Percentiles rank a stretch among this genome's conserved stretches.
Evolutionary conservation across 306 rosid species (phyloP).

Genomic region (Fragaria iinumae): DNA sequence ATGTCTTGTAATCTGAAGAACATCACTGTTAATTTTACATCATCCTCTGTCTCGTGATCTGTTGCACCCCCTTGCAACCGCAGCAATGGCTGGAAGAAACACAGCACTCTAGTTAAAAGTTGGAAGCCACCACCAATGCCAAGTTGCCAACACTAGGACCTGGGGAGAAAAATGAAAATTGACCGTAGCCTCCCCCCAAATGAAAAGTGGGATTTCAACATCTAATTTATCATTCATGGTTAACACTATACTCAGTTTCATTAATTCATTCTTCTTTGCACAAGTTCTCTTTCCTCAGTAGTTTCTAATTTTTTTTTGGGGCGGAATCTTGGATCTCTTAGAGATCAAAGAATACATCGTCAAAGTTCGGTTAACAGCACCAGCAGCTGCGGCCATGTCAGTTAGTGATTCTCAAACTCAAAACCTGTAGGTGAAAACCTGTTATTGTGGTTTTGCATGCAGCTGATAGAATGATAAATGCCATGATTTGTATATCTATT

Average conservation of each 20-base stretch:
- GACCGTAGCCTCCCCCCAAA: neutral
- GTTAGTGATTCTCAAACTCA: constrained; percentile 86
- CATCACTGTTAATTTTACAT: neutral
- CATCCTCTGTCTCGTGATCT: neutral
- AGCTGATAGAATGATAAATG: constrained; percentile 55
- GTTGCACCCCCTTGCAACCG: neutral
- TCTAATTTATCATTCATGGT: neutral
- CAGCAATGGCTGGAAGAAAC: neutral
- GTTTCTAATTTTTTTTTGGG: constrained; percentile 29
- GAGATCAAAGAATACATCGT: neutral
- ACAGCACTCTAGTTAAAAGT: neutral
- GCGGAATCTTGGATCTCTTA: constrained; percentile 72
- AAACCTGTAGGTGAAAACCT: constrained; percentile 82
- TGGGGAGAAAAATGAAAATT: neutral
- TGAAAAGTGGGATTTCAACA: neutral
- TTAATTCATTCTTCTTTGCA: neutral
- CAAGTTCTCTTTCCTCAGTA: neutral
- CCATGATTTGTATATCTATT: constrained; percentile 12
- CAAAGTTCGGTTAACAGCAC: constrained; percentile 14
- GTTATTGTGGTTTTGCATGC: constrained; percentile 80
- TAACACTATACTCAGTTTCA: neutral
- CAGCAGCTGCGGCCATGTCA: constrained; percentile 83
- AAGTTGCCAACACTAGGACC: neutral
- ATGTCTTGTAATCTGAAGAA: neutral
- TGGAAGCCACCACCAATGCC: neutral